A percentile compares a stretch with the other conserved stretches of the same genome.
These are phyloP conservation scores for Coniosporium apollinis DNA, from an alignment of 495 filamentous ascomycete genomes.

Conservation along the genomic window DNA sequence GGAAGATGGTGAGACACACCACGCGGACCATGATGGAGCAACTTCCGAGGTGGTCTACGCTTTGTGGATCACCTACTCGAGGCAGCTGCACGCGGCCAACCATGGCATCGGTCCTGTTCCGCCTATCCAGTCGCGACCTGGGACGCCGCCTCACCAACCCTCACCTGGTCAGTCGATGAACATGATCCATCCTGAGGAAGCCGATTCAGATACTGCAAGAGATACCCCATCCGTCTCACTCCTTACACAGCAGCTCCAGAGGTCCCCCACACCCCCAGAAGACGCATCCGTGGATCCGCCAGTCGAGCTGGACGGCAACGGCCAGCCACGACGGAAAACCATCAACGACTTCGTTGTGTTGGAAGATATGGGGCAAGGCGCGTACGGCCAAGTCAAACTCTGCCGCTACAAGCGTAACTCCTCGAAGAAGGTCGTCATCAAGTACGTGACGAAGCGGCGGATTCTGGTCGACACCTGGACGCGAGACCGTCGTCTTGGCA, in stretches of 20 bases:
- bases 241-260: constrained; percentile 59
- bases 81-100: constrained; percentile 65
- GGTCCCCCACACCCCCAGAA: constrained; percentile 26
- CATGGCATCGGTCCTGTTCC: constrained; percentile 38
- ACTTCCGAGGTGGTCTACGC: constrained; percentile 79
- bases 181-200: constrained; percentile 15
- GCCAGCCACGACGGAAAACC: constrained; percentile 41
- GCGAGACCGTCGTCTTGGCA: constrained; percentile 83
- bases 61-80: constrained; percentile 91
- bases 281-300: constrained; percentile 17
- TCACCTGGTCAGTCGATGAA: constrained; percentile 52
- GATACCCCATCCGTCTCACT: neutral
- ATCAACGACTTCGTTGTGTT: constrained; percentile 85
- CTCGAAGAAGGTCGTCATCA: constrained; percentile 74
- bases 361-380: constrained; percentile 97
- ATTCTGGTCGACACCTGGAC: constrained; percentile 99
- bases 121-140: constrained; percentile 39
- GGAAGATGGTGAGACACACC: constrained; percentile 30
- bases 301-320: constrained; percentile 6
- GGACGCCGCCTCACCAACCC: constrained; percentile 55
- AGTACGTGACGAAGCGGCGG: constrained; percentile 92
- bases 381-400: constrained; percentile 94
- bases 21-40: constrained; percentile 26
- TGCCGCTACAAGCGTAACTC: constrained; percentile 69
- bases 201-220: constrained; percentile 1